Evolutionary conservation across 1,284 basidiomycete species (phyloP), one percentile per base, ranked within the genome.

Genomic region (Ustilago trichophora): DNA sequence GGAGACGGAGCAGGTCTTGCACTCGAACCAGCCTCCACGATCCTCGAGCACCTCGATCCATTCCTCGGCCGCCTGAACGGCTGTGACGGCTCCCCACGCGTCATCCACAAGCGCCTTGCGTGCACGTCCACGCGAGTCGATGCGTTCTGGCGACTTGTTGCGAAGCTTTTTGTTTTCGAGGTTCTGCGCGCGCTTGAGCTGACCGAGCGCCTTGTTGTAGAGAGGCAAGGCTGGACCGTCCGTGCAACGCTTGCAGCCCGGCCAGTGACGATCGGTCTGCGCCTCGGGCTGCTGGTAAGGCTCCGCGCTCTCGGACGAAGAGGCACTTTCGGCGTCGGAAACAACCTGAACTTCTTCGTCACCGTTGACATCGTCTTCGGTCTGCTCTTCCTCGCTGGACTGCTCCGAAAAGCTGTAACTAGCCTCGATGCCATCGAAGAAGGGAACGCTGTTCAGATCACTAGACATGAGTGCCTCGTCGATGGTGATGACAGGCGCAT

Each of bases 21-120:
- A 75, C 21, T 64, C 47, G 41, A 75, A 51, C 73, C 73, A 75
- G 24, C 70, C 73, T 16, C 54, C 73, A n/a, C 48, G 52, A 19
- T 64, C 50, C 21, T 67, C 53, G 45, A 75, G 55, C 36, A 55
- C 31, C 33, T 60, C 56, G 43, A 56, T 35, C 64, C 60, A 60
- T 34, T 71, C 67, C 11, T 64, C 46, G 18, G 65, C 36, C 3
- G 43, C 36, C 32, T 67, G 63, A 6, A 62, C 55, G 4, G 72
- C 34, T 3, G 55, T 47, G 10, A 50, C 35, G 16, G 43, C 22
- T 7, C 55, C 67, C 29, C 43, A 53, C 6, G 24, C 26, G 18
- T 71, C 71, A 11, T 72, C 59, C 13, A 68, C 36, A 26, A 58
- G 26, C 4, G 43, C 15, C 29, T 54, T 51, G 45, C 54, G 48